A percentile compares a stretch with the other conserved stretches of the same genome.
These are phyloP conservation scores for Paecilomyces sp. DNA, from an alignment of 2,329 filamentous ascomycete species.

Conservation along the genomic window DNA sequence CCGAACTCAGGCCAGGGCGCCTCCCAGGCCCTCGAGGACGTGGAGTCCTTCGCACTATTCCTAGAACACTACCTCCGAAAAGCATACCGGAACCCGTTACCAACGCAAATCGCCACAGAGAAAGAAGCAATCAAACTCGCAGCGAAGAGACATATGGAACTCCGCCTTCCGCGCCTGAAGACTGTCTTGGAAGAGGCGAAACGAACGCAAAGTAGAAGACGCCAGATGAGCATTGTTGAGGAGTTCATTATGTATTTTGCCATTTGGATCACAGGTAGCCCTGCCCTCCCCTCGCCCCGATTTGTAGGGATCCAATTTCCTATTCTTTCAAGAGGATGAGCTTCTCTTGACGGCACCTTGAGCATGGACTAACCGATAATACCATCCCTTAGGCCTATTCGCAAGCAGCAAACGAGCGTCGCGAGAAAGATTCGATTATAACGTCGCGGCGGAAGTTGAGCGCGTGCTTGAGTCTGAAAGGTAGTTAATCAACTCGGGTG, in stretches of 20 bases:
- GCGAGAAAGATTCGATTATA: constrained; percentile 16
- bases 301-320: constrained; percentile 3
- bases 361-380: too few species aligned
- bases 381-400: constrained; percentile 10
- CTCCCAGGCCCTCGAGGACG: constrained; percentile 51
- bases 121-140: constrained; percentile 18
- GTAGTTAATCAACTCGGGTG: background rate
- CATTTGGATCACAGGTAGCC: constrained; percentile 29
- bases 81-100: constrained; percentile 4
- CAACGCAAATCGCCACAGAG: constrained; percentile 2
- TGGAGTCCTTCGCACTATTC: constrained; percentile 39
- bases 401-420: constrained; percentile 7
- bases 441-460: constrained; percentile 17
- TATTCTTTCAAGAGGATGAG: background rate
- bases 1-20: constrained; percentile 50
- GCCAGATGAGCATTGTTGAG: constrained; percentile 22
- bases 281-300: too few species aligned
- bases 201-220: constrained; percentile 27
- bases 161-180: constrained; percentile 29
- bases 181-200: constrained; percentile 24
- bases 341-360: too few species aligned
- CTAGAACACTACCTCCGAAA: constrained; percentile 23
- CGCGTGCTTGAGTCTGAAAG: constrained; percentile 1
- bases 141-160: constrained; percentile 22
- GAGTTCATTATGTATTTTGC: constrained; percentile 33